phyloP scores from a whole-genome alignment of 73 alveolate genomes.

The Paramecium tetraurelia region DNA sequence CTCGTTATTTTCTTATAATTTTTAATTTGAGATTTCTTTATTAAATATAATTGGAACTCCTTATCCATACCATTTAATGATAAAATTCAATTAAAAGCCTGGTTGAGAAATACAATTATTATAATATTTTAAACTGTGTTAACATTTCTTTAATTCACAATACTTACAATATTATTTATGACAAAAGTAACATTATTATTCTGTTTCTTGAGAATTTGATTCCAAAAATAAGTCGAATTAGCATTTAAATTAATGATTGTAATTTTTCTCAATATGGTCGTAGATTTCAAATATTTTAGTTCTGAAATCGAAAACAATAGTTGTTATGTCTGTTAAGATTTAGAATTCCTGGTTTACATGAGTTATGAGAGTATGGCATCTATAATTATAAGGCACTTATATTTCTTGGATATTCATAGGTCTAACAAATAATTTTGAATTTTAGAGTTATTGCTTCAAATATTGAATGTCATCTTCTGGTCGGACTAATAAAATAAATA shows the following conservation, averaged over 20 bases:
- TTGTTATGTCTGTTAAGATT: not conserved
- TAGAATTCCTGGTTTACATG: not conserved
- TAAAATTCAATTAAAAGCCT: not conserved
- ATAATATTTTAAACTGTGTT: not conserved
- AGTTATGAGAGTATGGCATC: not conserved
- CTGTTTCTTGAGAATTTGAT: not conserved
- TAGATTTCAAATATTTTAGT: not conserved
- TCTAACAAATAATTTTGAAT: not conserved
- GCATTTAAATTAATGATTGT: not conserved
- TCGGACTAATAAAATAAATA: not conserved
- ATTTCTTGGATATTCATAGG: not conserved
- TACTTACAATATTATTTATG: not conserved
- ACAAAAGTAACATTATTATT: not conserved
- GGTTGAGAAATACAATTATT: not conserved
- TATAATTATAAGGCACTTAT: not conserved
- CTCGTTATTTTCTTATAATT: not conserved
- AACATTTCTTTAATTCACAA: not conserved
- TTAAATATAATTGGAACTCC: not conserved
- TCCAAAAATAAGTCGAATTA: not conserved
- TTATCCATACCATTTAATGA: not conserved
- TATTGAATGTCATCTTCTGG: not conserved
- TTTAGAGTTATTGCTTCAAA: not conserved
- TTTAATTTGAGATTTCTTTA: not conserved
- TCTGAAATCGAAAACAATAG: not conserved
- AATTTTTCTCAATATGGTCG: not conserved